Conservation (phyloP, 2,329 filamentous ascomycete genomes). For the Fusarium brachygibbosum region DNA sequence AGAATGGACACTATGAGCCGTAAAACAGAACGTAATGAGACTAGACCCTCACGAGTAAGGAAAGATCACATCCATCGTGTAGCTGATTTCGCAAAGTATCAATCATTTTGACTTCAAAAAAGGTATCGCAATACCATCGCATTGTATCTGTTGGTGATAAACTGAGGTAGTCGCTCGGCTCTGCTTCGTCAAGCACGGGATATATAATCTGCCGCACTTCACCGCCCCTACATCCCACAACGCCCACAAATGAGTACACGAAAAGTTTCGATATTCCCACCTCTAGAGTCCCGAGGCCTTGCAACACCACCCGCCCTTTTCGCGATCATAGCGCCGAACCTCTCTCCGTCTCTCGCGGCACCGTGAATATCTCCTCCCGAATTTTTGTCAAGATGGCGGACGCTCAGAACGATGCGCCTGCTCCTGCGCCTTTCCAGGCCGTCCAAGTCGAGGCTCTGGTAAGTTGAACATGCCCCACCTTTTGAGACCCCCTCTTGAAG, state of each 20-base stretch:
- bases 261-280: slow-evolving; percentile 61
- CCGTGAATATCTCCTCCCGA: slow-evolving; percentile 43
- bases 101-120: neutral
- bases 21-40: neutral
- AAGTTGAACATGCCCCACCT: slow-evolving; percentile 61
- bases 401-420: slow-evolving; percentile 66
- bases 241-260: slow-evolving; percentile 59
- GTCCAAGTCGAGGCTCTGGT: slow-evolving; percentile 97
- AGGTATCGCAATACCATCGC: neutral
- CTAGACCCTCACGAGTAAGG: neutral
- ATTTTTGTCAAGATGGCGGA: slow-evolving; percentile 68
- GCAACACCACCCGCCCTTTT: slow-evolving; percentile 48
- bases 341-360: slow-evolving; percentile 43
- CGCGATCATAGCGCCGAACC: slow-evolving; percentile 47
- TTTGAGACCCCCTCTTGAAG: slow-evolving; percentile 44
- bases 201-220: slow-evolving; percentile 53
- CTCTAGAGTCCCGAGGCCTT: slow-evolving; percentile 49
- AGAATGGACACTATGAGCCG: neutral
- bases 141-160: slow-evolving; percentile 16
- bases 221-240: slow-evolving; percentile 59
- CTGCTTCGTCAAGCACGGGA: slow-evolving; percentile 10
- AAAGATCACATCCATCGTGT: neutral
- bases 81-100: neutral
- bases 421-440: slow-evolving; percentile 76
- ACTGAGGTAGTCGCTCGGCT: slow-evolving; percentile 16